Percentiles rank a stretch among this genome's conserved stretches.
phyloP scores from a whole-genome alignment of 106 monocot genomes.

The Dioscorea alata region DNA sequence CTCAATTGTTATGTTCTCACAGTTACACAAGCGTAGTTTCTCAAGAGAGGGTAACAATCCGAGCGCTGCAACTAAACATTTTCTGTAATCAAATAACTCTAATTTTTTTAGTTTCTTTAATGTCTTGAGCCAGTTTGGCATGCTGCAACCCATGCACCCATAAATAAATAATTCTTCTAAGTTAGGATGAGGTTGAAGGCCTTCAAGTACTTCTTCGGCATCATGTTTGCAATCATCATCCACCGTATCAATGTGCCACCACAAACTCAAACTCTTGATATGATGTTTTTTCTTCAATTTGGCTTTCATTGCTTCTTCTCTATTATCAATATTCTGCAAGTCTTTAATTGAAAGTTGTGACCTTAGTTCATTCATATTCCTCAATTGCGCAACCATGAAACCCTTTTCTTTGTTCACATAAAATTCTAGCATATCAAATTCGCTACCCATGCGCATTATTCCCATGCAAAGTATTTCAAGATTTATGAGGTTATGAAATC shows the following conservation, averaged over 20 bases:
- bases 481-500: too few species aligned
- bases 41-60: not conserved
- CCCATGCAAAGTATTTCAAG: too few species aligned
- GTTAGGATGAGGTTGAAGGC: not conserved
- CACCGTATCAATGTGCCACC: not conserved
- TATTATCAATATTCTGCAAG: not conserved
- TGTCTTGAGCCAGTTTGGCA: not conserved
- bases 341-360: not conserved
- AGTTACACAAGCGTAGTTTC: not conserved
- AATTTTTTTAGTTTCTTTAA: not conserved
- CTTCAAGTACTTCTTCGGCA: slow-evolving; percentile 4
- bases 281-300: not conserved
- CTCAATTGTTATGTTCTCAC: not conserved
- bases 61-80: not conserved
- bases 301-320: not conserved
- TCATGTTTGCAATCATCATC: not conserved
- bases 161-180: not conserved
- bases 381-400: not conserved
- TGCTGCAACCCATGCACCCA: not conserved
- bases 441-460: too few species aligned
- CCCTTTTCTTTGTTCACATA: not conserved
- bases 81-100: not conserved
- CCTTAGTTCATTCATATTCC: not conserved
- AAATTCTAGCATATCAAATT: too few species aligned
- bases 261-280: not conserved